Base-by-base conservation (phyloP, 2,329 filamentous ascomycete species). In the Bipolaris gigantea region DNA sequence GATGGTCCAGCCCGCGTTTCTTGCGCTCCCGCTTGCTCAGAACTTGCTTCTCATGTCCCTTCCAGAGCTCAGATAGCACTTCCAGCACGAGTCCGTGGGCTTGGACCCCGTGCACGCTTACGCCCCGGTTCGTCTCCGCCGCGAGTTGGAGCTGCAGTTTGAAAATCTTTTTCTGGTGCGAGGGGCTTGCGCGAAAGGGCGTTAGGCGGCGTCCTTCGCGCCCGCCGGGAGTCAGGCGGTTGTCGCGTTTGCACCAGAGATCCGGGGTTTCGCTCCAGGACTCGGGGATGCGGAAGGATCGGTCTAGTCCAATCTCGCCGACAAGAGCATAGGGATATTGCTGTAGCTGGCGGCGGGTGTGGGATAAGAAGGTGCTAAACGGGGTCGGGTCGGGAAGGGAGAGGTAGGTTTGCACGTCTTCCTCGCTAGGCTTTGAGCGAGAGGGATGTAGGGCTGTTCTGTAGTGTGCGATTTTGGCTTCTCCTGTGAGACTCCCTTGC, bases 251-350 rank as follows among this genome's bases (percentile, higher is more conserved):
- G 2, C 70, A 67, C 44, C 77, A 63, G 4, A 11, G 80, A 70
- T 2, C 49, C 6, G 27, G 41, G 23, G 55, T 52, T 23, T 36
- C 47, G 9, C 79, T 74, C 82, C 81, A 85, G 15, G 80, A 74
- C 60, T 82, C 78, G 0, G 90, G 90, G 19, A 94, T 82, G 11
- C 89, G 85, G 66, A 92, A 93, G 9, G 83, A 83, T 63, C 88
- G 89, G 73, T 94, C 90, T 15, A 94, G 73, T 1, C 90, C 90
- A 25, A 92, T 82, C 73, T 94, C 90, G 16, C 90, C 90, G 1
- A 94, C 79, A 1, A 93, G 79, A 1, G 89, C 88, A 5, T 80
- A 66, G 2, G 86, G 87, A 48, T 87, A 80, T 2, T 77, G 73
- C 15, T 78, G 66, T 1, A 93, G 79, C 21, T 83, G 80, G 4